Percentiles rank a stretch among this genome's conserved stretches.
Conservation (phyloP, 495 filamentous ascomycete species). For the Peziza echinospora region DNA sequence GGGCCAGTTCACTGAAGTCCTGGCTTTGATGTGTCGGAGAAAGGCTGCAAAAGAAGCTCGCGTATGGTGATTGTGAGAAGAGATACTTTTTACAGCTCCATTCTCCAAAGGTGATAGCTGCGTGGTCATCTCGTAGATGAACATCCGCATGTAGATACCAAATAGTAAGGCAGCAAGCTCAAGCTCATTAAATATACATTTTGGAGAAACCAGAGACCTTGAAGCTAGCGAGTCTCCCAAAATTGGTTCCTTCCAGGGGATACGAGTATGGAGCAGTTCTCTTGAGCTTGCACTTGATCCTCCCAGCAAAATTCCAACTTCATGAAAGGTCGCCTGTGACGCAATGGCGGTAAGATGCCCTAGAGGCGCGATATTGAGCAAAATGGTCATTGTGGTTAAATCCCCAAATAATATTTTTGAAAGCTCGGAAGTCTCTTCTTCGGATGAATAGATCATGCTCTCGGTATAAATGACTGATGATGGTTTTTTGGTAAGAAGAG, state of each 20-base stretch:
- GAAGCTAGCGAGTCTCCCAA: constrained; percentile 6
- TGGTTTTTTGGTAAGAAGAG: constrained; percentile 23
- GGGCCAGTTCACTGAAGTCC: constrained; percentile 19
- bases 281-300: constrained; percentile 1
- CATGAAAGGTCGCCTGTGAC: constrained; percentile 15
- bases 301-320: constrained; percentile 13
- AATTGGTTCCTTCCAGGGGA: constrained; percentile 13
- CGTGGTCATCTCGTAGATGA: constrained; percentile 4
- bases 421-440: constrained; percentile 6
- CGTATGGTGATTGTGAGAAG: constrained; percentile 18
- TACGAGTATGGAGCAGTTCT: constrained; percentile 8
- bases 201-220: constrained; percentile 9
- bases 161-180: constrained; percentile 22
- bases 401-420: constrained; percentile 24
- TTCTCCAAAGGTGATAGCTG: neutral
- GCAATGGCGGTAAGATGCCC: constrained; percentile 31
- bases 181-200: constrained; percentile 10
- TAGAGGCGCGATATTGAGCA: constrained; percentile 28
- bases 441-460: constrained; percentile 12
- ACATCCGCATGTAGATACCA: constrained; percentile 25
- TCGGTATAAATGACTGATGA: constrained; percentile 30
- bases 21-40: constrained; percentile 17
- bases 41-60: constrained; percentile 23
- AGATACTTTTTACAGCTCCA: neutral
- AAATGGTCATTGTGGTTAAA: constrained; percentile 24